Percentiles rank a stretch among this genome's conserved stretches.
Evolutionary conservation across 139 green algal genomes (phyloP).

Genomic region (Chlamydomonas sphaeroides): DNA sequence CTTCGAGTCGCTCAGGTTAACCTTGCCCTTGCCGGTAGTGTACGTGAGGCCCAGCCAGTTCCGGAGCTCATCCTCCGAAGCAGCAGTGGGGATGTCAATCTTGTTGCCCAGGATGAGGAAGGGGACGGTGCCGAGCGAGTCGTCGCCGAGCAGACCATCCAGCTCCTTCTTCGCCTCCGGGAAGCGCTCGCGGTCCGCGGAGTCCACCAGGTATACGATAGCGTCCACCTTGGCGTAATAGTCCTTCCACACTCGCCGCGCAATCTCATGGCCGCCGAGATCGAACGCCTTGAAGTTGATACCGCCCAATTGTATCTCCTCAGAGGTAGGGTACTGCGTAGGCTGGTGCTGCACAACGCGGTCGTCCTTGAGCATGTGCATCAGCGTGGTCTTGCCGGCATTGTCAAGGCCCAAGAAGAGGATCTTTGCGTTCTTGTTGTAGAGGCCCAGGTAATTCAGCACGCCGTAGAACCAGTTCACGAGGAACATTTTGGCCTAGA

Average conservation of each 20-base stretch:
- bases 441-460: conserved; percentile 94
- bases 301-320: conserved; percentile 98
- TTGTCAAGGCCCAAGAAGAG: conserved; percentile 99
- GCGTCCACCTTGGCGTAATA: conserved; percentile 99
- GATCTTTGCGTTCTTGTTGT: conserved; percentile 99
- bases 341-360: conserved; percentile 96
- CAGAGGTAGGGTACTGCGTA: conserved; percentile 97
- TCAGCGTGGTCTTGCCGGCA: conserved; percentile 98
- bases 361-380: conserved; percentile 99
- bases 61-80: conserved; percentile 91
- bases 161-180: conserved; percentile 93
- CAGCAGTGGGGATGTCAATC: conserved; percentile 94
- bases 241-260: conserved; percentile 97
- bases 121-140: conserved; percentile 90
- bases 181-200: conserved; percentile 96
- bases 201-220: conserved; percentile 99
- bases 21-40: conserved; percentile 99
- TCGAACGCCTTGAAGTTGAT: conserved; percentile 99
- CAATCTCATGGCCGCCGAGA: conserved; percentile 99
- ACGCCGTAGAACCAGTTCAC: conserved; percentile 90
- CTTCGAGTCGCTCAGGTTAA: conserved; percentile 84
- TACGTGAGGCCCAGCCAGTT: conserved; percentile 91
- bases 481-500: conserved; percentile 59
- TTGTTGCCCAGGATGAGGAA: conserved; percentile 99
- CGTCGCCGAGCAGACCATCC: conserved; percentile 92